phyloP scores from a whole-genome alignment of 148 eudicot species.

The Vaccinium corymbosum region DNA sequence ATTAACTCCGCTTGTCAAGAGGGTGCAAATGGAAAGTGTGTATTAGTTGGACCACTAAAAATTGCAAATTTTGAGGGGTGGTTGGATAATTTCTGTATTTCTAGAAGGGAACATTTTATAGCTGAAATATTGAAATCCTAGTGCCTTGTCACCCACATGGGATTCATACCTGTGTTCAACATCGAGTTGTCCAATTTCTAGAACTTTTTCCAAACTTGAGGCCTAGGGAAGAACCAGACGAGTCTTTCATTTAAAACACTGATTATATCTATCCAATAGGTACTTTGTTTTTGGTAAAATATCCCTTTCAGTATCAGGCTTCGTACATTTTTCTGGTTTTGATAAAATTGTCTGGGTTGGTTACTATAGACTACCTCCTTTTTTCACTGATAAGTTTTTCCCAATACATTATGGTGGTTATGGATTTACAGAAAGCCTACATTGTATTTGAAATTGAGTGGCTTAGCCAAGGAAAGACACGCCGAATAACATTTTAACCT shows the following conservation, averaged over 20 bases:
- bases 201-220: not conserved
- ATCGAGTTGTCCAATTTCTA: not conserved
- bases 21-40: not conserved
- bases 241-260: not conserved
- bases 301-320: not conserved
- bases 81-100: not conserved
- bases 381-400: not conserved
- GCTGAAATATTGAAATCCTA: not conserved
- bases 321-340: not conserved
- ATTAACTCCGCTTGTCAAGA: not conserved
- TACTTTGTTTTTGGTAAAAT: not conserved
- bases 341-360: not conserved
- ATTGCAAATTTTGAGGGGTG: not conserved
- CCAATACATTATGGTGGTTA: not conserved
- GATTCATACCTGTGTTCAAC: not conserved
- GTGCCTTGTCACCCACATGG: not conserved
- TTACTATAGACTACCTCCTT: not conserved
- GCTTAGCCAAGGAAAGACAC: not conserved
- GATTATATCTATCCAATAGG: not conserved
- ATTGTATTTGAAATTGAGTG: not conserved
- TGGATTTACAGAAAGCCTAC: not conserved
- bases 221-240: not conserved
- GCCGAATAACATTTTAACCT: not conserved
- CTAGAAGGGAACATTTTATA: not conserved
- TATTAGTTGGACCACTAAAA: not conserved